Evolutionary conservation across 2,329 filamentous ascomycete genomes (phyloP), one percentile per base, ranked within the genome.

Genomic region (Stemphylium lycopersici): DNA sequence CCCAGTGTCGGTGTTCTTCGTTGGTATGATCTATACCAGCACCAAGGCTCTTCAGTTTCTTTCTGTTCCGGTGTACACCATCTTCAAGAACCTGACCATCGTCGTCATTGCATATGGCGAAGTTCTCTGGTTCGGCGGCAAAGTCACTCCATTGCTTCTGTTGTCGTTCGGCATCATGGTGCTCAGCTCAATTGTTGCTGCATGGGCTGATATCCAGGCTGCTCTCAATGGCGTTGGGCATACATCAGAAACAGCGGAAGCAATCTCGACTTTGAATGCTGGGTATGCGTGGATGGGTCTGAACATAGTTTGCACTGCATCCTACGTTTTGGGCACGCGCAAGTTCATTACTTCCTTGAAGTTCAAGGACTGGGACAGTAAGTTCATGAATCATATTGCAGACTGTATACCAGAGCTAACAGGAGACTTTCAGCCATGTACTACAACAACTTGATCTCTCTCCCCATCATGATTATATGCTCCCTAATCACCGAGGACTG

Each of bases 331-430:
- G 59, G 86, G 90, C 64, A 98, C 97, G 93, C 89, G 93, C 74
- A 98, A 98, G 83, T 89, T 95, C 62, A 98, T 98, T 76, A 98
- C 98, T 87, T 87, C 95, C 79, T 97, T 96, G 81, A 96, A 96
- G 83, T 98, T 98, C 80, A 97, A 96, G 84, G 95, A 98, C 76
- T 98, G 96, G 82, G 95, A 99, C 77, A 96, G 93, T 97, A 84
- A 79, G 93, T 52, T 32, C 6, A 7, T 37, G n/a, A 34, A 57
- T 65, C 20, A 6, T 11, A 63, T 41, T 32, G 1, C 22, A 6
- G 5, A 3, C 13, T 16, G n/a, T 6, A 39, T 10, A 3, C 16
- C 8, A 6, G 22, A 46, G 37, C 33, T 46, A 13, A 46, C 20
- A 18, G 13, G 15, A 12, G 8, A 15, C 45, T 29, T 29, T 11